A percentile compares a stretch with the other conserved stretches of the same genome.
Evolutionary conservation across 192 early-diverging fungal species (phyloP).

Genomic region (Mortierella claussenii): DNA sequence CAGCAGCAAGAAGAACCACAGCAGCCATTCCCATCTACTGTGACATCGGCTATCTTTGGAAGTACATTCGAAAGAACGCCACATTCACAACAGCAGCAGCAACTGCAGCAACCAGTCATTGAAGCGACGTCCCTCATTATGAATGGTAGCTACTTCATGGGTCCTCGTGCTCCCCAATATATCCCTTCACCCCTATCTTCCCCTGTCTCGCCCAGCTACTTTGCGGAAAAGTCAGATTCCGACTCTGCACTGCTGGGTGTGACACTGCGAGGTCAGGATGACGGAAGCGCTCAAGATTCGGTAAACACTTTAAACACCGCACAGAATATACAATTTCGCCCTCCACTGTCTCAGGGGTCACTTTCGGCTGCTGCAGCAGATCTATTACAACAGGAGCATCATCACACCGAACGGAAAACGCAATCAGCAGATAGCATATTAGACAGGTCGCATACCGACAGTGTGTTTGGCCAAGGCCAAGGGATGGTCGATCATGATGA

Average conservation of each 20-base stretch:
- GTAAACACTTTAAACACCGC: background rate
- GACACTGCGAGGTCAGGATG: background rate
- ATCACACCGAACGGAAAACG: background rate
- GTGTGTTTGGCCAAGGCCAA: background rate
- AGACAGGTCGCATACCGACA: background rate
- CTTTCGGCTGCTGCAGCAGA: slow-evolving; percentile 8
- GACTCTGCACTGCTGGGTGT: background rate
- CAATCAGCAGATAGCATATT: background rate
- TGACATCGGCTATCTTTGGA: slow-evolving; percentile 50
- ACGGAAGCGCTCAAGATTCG: background rate
- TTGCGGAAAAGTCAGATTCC: background rate
- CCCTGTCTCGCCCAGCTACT: slow-evolving; percentile 23
- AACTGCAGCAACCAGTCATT: slow-evolving; percentile 1
- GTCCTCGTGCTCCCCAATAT: slow-evolving; percentile 45
- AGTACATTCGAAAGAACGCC: slow-evolving; percentile 21
- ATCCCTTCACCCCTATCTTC: slow-evolving; percentile 43
- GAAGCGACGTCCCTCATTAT: slow-evolving; percentile 20
- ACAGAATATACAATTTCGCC: background rate
- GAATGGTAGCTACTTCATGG: slow-evolving; percentile 32
- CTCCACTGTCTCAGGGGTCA: slow-evolving; percentile 24
- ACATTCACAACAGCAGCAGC: slow-evolving; percentile 1
- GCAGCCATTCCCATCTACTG: slow-evolving; percentile 3
- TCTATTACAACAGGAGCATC: background rate
- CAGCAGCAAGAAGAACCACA: slow-evolving; percentile 7
- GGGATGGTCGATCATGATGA: background rate